Conservation (phyloP, 306 rosid genomes). For the Oxytropis ochrocephala region DNA sequence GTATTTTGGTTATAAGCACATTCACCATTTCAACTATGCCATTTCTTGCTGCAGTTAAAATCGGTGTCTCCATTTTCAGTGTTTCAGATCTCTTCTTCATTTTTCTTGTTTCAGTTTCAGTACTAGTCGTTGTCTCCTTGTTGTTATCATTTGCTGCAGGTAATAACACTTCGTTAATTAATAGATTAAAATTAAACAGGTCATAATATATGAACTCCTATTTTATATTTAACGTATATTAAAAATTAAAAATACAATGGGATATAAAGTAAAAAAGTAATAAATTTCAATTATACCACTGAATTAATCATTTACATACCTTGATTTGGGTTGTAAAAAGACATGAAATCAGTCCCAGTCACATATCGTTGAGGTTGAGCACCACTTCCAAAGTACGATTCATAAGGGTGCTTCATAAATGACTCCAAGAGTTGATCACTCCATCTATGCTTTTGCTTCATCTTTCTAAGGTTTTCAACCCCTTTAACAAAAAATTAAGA, state of each 20-base stretch:
- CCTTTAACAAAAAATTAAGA: not conserved
- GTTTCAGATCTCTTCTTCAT: not conserved
- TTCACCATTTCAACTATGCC: constrained; percentile 26
- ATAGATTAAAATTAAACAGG: too few relatives aligned
- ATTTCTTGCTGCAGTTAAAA: constrained; percentile 16
- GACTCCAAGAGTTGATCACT: constrained; percentile 23
- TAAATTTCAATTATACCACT: too few relatives aligned
- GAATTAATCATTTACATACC: not conserved
- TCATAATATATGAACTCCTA: too few relatives aligned
- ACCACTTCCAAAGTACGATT: constrained; percentile 2
- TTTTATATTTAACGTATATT: too few relatives aligned
- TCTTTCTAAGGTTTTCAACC: not conserved
- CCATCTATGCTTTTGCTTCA: constrained; percentile 26
- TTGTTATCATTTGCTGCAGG: not conserved
- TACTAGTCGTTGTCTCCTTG: not conserved
- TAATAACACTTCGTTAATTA: too few relatives aligned
- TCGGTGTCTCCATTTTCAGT: not conserved
- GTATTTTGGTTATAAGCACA: not conserved
- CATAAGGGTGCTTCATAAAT: not conserved
- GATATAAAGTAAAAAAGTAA: too few relatives aligned
- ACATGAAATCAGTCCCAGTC: not conserved
- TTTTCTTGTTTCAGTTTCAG: not conserved
- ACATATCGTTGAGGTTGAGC: not conserved
- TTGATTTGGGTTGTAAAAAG: not conserved
- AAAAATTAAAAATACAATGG: too few relatives aligned